Evolutionary conservation across 2,329 filamentous ascomycete species (phyloP).

Genomic region (Pseudomassariella vexata): DNA sequence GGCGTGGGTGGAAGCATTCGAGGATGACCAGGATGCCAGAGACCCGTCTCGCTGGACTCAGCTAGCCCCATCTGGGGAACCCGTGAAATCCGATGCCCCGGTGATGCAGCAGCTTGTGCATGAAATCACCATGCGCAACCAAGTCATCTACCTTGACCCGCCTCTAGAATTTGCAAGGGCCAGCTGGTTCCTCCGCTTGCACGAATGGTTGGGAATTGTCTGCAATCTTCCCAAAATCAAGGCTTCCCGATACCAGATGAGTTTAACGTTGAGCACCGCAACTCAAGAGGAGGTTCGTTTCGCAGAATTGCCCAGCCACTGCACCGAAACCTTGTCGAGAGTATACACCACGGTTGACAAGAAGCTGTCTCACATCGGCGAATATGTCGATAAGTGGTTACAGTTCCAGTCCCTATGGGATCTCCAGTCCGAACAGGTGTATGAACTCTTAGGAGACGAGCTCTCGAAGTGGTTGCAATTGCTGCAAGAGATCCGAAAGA

Average conservation of each 20-base stretch:
- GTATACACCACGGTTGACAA: conserved; percentile 81
- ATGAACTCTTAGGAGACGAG: conserved; percentile 85
- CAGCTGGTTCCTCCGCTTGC: conserved; percentile 88
- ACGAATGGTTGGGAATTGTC: conserved; percentile 87
- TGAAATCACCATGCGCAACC: conserved; percentile 96
- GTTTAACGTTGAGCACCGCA: conserved; percentile 53
- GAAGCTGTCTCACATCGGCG: conserved; percentile 72
- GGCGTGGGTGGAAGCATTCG: conserved; percentile 83
- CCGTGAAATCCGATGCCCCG: conserved; percentile 47
- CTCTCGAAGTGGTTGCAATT: conserved; percentile 90
- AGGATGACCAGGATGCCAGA: conserved; percentile 46
- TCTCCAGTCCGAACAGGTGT: conserved; percentile 90
- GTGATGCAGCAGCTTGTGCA: conserved; percentile 71
- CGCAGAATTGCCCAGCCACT: conserved; percentile 76
- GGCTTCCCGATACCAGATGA: conserved; percentile 91
- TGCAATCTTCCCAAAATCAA: conserved; percentile 94
- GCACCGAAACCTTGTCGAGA: conserved; percentile 69
- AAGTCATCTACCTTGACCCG: conserved; percentile 93
- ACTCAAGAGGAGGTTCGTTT: conserved; percentile 67
- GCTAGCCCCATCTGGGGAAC: conserved; percentile 34
- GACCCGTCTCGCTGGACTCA: conserved; percentile 50
- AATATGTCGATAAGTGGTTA: conserved; percentile 95
- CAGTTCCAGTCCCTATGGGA: conserved; percentile 99
- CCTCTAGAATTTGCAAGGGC: conserved; percentile 87
- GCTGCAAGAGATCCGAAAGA: conserved; percentile 95